These are phyloP conservation scores for Glycine latifolia DNA, from an alignment of 306 rosid species.

Conservation along the genomic window DNA sequence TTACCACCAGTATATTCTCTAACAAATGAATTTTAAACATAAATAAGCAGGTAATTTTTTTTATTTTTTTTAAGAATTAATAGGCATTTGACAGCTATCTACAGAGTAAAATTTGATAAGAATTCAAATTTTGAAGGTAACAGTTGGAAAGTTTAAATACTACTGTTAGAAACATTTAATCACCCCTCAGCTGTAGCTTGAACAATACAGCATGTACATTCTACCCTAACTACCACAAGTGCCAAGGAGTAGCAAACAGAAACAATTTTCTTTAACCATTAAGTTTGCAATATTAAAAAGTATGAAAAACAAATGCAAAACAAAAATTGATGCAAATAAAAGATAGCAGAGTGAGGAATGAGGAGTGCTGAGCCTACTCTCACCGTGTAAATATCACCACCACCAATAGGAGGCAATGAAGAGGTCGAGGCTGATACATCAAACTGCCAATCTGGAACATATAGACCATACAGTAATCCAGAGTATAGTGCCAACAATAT, in stretches of 20 bases:
- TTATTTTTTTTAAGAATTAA: too few relatives aligned
- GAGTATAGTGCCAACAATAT: slow-evolving; percentile 69
- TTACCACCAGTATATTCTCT: too few relatives aligned
- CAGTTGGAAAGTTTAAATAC: too few relatives aligned
- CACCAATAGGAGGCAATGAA: slow-evolving; percentile 48
- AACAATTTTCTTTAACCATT: neutral
- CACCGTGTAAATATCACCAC: slow-evolving; percentile 61
- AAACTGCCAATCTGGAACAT: slow-evolving; percentile 96
- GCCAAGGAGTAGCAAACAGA: neutral
- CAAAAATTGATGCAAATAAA: slow-evolving; percentile 32
- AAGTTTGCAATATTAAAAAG: slow-evolving; percentile 14
- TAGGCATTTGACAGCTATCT: too few relatives aligned
- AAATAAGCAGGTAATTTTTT: too few relatives aligned
- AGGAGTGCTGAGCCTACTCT: slow-evolving; percentile 40
- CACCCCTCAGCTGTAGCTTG: slow-evolving; percentile 4
- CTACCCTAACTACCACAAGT: slow-evolving; percentile 8
- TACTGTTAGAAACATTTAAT: neutral
- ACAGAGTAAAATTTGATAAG: too few relatives aligned
- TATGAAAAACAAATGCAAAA: slow-evolving; percentile 25
- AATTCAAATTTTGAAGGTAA: too few relatives aligned
- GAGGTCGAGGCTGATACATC: slow-evolving; percentile 54
- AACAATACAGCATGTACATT: neutral
- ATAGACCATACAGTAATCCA: slow-evolving; percentile 72
- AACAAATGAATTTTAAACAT: too few relatives aligned
- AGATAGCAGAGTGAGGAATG: slow-evolving; percentile 5